Conservation (phyloP, 768 basidiomycete genomes). For the Panaeolus papilionaceus region DNA sequence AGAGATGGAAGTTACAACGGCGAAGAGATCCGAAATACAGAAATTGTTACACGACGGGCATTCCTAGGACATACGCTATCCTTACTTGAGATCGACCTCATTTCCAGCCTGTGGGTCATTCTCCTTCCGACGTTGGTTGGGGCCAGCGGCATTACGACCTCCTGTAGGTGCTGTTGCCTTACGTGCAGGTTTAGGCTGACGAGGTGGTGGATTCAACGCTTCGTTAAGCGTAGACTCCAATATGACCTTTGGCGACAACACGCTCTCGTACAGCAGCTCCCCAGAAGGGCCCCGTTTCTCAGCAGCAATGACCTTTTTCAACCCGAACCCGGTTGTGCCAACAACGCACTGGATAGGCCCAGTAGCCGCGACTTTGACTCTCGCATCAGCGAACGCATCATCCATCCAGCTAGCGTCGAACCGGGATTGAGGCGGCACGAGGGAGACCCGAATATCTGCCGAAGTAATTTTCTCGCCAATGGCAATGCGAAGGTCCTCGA, state of each 20-base stretch:
- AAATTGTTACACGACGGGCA: not conserved
- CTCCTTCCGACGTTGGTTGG: not conserved
- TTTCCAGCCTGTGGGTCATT: not conserved
- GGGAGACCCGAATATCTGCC: slow-evolving; percentile 15
- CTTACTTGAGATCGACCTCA: not conserved
- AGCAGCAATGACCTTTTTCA: slow-evolving; percentile 16
- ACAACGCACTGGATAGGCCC: slow-evolving; percentile 11
- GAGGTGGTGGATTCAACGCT: slow-evolving; percentile 23
- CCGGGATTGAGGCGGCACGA: slow-evolving; percentile 1
- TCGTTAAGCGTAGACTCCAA: slow-evolving; percentile 28
- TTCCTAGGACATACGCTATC: not conserved
- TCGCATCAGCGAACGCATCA: slow-evolving; percentile 2
- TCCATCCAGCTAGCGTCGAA: slow-evolving; percentile 15
- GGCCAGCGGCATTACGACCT: not conserved
- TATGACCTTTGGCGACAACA: slow-evolving; percentile 27
- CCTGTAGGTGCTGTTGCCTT: not conserved
- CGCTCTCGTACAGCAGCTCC: slow-evolving; percentile 15
- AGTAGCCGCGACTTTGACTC: not conserved
- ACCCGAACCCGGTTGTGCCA: slow-evolving; percentile 16
- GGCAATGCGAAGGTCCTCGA: slow-evolving; percentile 18
- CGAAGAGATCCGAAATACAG: not conserved
- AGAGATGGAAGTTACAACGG: not conserved
- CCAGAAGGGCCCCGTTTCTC: slow-evolving; percentile 3
- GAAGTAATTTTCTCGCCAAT: slow-evolving; percentile 22
- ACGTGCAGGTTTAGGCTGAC: not conserved